A percentile compares a stretch with the other conserved stretches of the same genome.
phyloP scores from a whole-genome alignment of 805 yeast species.

The Saturnispora sanitii region DNA sequence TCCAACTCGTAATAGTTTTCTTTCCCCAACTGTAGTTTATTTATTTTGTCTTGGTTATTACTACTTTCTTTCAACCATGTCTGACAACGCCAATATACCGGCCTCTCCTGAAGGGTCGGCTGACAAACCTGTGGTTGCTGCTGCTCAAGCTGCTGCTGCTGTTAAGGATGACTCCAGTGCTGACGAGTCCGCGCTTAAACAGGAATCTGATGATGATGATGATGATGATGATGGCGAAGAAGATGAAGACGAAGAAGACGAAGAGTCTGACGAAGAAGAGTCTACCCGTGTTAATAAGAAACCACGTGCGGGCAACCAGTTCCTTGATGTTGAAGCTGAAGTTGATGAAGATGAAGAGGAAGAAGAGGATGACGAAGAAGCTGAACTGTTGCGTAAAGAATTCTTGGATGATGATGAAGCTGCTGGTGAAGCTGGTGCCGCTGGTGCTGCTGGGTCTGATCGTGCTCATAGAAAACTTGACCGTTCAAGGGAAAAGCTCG shows the following conservation, averaged over 20 bases:
- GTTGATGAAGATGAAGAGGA: constrained; percentile 97
- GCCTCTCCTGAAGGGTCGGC: too few relatives aligned
- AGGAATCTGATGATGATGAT: constrained; percentile 16
- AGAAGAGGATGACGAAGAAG: constrained; percentile 87
- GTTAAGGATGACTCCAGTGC: constrained; percentile 19
- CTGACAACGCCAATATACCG: too few relatives aligned
- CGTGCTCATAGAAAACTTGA: constrained; percentile 87
- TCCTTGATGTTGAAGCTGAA: constrained; percentile 97
- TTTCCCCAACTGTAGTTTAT: too few relatives aligned
- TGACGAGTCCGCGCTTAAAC: constrained; percentile 8
- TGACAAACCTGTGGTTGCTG: too few relatives aligned
- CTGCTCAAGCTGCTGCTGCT: background rate
- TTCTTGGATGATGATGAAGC: constrained; percentile 65
- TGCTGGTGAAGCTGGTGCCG: constrained; percentile 36
- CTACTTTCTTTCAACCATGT: too few relatives aligned
- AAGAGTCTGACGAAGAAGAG: constrained; percentile 49
- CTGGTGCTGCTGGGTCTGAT: constrained; percentile 37
- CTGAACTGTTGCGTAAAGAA: constrained; percentile 78
- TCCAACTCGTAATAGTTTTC: too few relatives aligned
- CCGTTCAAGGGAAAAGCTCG: constrained; percentile 66
- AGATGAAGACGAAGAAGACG: constrained; percentile 41
- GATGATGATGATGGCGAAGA: constrained; percentile 25
- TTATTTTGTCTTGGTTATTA: too few relatives aligned
- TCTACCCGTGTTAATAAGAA: constrained; percentile 38
- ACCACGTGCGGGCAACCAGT: constrained; percentile 62